A percentile compares a stretch with the other conserved stretches of the same genome.
Conservation (phyloP, 106 monocot genomes). For the Apostasia shenzhenica region DNA sequence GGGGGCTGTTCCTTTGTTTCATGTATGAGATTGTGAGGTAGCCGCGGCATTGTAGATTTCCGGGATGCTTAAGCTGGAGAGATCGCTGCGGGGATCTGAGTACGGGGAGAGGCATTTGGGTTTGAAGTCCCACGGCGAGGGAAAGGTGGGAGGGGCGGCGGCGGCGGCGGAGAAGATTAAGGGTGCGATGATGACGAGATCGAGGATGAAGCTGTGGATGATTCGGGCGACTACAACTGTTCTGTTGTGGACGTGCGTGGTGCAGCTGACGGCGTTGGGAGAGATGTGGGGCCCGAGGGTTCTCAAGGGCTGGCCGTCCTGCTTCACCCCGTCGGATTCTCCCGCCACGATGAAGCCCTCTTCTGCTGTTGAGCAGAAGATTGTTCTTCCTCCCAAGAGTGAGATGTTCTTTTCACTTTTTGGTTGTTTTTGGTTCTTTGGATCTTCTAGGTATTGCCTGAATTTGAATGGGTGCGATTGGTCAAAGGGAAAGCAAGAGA, state of each 20-base stretch:
- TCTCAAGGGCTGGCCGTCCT: constrained; percentile 75
- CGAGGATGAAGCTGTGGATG: constrained; percentile 79
- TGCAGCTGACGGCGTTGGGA: constrained; percentile 80
- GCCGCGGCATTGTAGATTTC: background rate
- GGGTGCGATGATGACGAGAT: constrained; percentile 27
- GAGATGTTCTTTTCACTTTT: constrained; percentile 12
- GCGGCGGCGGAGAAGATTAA: constrained; percentile 26
- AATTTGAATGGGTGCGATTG: constrained; percentile 3
- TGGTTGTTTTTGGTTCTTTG: no score
- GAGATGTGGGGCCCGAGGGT: constrained; percentile 70
- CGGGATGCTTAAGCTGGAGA: background rate
- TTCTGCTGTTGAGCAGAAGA: constrained; percentile 13
- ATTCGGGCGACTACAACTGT: constrained; percentile 54
- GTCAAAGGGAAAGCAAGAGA: background rate
- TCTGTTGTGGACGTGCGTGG: constrained; percentile 79
- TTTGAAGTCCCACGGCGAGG: constrained; percentile 11
- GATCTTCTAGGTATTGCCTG: background rate
- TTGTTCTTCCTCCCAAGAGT: constrained; percentile 53
- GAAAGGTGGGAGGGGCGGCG: background rate
- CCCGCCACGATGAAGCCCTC: constrained; percentile 1
- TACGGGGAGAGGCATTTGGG: constrained; percentile 15
- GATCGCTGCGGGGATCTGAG: constrained; percentile 2
- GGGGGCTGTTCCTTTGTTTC: background rate
- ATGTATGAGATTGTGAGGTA: background rate
- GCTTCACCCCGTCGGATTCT: constrained; percentile 27